phyloP scores from a whole-genome alignment of 2,329 filamentous ascomycete species.

The Calycina herbarum region DNA sequence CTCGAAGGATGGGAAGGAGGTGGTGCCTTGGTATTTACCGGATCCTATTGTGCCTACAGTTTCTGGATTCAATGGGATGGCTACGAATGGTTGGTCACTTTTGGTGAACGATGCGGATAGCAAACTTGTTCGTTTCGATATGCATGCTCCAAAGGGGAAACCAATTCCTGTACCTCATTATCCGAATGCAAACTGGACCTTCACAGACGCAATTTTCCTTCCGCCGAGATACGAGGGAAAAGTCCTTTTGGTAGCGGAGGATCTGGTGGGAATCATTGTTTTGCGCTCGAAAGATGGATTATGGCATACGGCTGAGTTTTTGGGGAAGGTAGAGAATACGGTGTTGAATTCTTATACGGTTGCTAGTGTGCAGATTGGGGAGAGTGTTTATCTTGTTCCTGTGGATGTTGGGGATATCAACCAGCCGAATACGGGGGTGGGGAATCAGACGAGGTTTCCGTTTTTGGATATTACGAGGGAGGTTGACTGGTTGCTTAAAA shows the following conservation, averaged over 20 bases:
- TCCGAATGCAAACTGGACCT: slow-evolving; percentile 2
- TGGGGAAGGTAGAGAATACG: slow-evolving; percentile 11
- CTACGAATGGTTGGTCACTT: slow-evolving; percentile 13
- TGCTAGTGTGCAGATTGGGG: slow-evolving; percentile 9
- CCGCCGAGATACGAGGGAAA: slow-evolving; percentile 18
- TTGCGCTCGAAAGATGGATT: slow-evolving; percentile 14
- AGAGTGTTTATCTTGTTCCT: slow-evolving; percentile 13
- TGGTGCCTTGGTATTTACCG: slow-evolving; percentile 13
- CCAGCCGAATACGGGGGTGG: slow-evolving; percentile 2
- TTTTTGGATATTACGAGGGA: slow-evolving; percentile 18
- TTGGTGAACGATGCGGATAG: slow-evolving; percentile 7
- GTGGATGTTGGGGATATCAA: slow-evolving; percentile 5
- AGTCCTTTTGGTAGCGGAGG: slow-evolving; percentile 14
- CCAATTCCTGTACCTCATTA: slow-evolving; percentile 4
- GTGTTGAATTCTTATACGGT: not conserved
- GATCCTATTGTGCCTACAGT: not conserved
- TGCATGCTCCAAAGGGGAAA: slow-evolving; percentile 6
- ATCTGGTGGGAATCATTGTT: slow-evolving; percentile 11
- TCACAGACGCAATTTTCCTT: slow-evolving; percentile 15
- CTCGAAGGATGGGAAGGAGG: slow-evolving; percentile 6
- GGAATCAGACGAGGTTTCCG: slow-evolving; percentile 13
- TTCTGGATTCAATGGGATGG: slow-evolving; percentile 8
- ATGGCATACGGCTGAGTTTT: slow-evolving; percentile 18
- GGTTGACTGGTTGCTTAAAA: slow-evolving; percentile 11
- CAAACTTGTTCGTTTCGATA: slow-evolving; percentile 11